Conservation (phyloP, 1,284 basidiomycete genomes). For the Trichosporon sp. region DNA sequence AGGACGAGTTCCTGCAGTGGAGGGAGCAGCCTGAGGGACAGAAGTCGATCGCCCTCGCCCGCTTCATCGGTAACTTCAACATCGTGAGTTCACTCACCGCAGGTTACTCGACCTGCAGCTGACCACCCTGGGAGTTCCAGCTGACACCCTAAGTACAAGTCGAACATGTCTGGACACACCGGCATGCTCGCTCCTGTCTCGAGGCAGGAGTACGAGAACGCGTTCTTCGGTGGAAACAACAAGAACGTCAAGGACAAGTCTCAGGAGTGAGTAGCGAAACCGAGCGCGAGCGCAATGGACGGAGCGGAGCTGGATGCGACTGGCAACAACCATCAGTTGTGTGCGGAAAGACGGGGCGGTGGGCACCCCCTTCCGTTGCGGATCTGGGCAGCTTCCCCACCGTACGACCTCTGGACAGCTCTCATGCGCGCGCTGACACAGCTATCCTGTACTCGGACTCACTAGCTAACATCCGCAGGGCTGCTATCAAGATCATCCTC, state of each 20-base stretch:
- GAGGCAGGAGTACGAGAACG: conserved; percentile 52
- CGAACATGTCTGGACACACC: conserved; percentile 49
- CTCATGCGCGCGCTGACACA: background rate
- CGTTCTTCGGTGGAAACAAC: conserved; percentile 50
- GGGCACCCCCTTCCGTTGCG: background rate
- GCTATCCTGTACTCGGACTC: background rate
- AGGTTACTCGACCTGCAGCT: background rate
- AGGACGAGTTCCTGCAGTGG: conserved; percentile 49
- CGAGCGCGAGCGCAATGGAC: background rate
- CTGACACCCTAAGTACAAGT: conserved; percentile 42
- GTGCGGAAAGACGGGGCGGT: no score
- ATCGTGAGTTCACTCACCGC: conserved; percentile 41
- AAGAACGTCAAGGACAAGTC: conserved; percentile 54
- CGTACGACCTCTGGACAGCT: background rate
- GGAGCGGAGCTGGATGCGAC: background rate
- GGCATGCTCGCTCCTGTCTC: conserved; percentile 49
- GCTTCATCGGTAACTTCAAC: conserved; percentile 50
- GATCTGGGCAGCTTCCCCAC: background rate
- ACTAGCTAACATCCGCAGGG: conserved; percentile 34
- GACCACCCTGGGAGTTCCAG: background rate
- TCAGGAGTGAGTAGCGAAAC: conserved; percentile 45
- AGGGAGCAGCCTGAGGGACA: conserved; percentile 43
- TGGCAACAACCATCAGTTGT: background rate
- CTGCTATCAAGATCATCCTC: conserved; percentile 52
- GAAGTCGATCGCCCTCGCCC: conserved; percentile 51